Evolutionary conservation across 2,329 filamentous ascomycete species (phyloP).

Genomic region (Colletotrichum cordylinicola): DNA sequence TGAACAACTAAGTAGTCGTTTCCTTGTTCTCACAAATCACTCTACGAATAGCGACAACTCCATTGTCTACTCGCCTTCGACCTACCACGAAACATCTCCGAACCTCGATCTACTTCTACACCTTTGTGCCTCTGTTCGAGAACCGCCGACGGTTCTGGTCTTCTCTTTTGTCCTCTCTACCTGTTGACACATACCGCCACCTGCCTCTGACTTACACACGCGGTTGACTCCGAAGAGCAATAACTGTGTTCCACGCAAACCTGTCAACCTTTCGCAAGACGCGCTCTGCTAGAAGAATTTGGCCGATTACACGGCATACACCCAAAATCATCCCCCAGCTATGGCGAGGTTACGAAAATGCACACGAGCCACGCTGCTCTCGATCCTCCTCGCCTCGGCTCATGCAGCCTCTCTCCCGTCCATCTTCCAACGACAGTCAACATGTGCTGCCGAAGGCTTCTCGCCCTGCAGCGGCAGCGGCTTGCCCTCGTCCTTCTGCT

Average conservation of each 20-base stretch:
- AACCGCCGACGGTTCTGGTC: not conserved
- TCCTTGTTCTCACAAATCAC: not conserved
- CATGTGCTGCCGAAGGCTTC: conserved; percentile 57
- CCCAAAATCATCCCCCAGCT: not conserved
- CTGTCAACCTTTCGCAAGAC: not conserved
- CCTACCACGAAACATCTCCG: conserved; percentile 5
- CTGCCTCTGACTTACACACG: conserved; percentile 12
- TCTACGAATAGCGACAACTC: conserved; percentile 12
- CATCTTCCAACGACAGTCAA: conserved; percentile 49
- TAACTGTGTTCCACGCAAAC: not conserved
- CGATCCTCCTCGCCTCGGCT: conserved; percentile 37
- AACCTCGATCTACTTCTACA: conserved; percentile 11
- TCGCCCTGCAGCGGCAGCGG: conserved; percentile 57
- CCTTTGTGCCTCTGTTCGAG: conserved; percentile 4
- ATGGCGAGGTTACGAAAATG: conserved; percentile 35
- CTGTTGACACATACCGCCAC: not conserved
- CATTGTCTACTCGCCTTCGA: not conserved
- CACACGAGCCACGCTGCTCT: conserved; percentile 43
- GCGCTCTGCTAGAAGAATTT: not conserved
- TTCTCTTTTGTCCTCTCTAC: not conserved
- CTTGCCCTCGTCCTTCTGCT: conserved; percentile 73
- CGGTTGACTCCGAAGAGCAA: conserved; percentile 2
- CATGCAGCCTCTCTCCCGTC: conserved; percentile 43
- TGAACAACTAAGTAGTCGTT: not conserved
- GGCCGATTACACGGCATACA: not conserved